Evolutionary conservation across 768 basidiomycete species (phyloP), one percentile per base, ranked within the genome.

Genomic region (Mycena floridula): DNA sequence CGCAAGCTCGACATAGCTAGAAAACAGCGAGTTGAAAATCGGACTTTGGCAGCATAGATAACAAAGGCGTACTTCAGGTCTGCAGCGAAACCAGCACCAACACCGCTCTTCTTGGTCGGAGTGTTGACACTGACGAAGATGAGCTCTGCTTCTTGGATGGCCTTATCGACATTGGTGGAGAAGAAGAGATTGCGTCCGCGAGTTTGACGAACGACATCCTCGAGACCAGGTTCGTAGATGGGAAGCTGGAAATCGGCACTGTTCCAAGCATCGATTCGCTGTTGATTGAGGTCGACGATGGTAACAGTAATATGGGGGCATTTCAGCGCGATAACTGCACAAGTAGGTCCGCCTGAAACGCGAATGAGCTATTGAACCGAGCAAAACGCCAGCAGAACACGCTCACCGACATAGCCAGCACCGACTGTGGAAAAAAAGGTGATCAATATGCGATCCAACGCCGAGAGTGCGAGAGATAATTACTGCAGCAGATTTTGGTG

Each of bases 121-220:
- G 96, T 98, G 70, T 98, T 98, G 57, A 98, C 95, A 46, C 86
- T 89, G 60, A 98, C 95, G 62, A 98, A 98, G 68, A 98, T 95
- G 52, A 98, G 82, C 61, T 99, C 93, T 25, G 96, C 95, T 66
- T 95, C 94, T 51, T 70, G 77, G 60, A 99, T 96, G 48, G 75
- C 92, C 62, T 84, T 83, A 65, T 96, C 90, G 51, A 98, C 89
- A 52, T 98, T 83, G 38, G 92, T 94, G 32, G 86, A 87, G 76
- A 99, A 98, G 72, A 96, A 96, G 51, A 99, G 81, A 69, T 99
- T 99, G 65, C 84, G 84, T 23, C 92, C 95, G 38, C 96, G 82
- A 28, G 89, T 83, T 54, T 78, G 62, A 58, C 84, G 82, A 54
- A 99, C 89, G 52, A 98, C 90, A 25, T 85, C 91, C 48, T 81